These are phyloP conservation scores for Solanum ahanhuiri DNA, from an alignment of 257 asterid species.

Conservation along the genomic window DNA sequence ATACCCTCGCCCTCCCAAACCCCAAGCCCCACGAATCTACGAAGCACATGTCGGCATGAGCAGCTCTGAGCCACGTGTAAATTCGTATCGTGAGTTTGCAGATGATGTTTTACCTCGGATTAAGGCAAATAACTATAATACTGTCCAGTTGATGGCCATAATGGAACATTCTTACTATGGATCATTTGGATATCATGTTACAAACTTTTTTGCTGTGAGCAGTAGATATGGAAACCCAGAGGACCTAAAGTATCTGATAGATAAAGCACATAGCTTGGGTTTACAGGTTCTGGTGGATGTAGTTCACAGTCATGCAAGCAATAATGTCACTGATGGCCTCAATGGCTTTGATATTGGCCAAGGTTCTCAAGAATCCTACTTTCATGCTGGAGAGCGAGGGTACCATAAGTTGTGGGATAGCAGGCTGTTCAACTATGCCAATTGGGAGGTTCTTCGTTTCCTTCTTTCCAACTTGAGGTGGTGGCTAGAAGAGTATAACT, in stretches of 20 bases:
- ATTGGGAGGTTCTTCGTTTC: slow-evolving; percentile 98
- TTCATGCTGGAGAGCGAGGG: slow-evolving; percentile 79
- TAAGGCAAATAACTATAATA: slow-evolving; percentile 69
- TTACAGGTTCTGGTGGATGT: slow-evolving; percentile 81
- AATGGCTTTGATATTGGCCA: slow-evolving; percentile 92
- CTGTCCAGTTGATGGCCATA: slow-evolving; percentile 94
- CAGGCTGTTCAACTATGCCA: slow-evolving; percentile 76
- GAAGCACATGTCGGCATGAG: slow-evolving; percentile 99
- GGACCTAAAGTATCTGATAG: slow-evolving; percentile 89
- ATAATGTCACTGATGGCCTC: slow-evolving; percentile 74
- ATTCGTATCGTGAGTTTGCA: slow-evolving; percentile 80
- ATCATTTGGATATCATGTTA: slow-evolving; percentile 90
- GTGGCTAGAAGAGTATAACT: slow-evolving; percentile 90
- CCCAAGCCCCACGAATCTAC: slow-evolving; percentile 72
- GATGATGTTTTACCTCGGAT: slow-evolving; percentile 84
- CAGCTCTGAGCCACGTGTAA: slow-evolving; percentile 66
- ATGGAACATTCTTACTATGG: slow-evolving; percentile 98
- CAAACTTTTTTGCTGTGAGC: slow-evolving; percentile 91
- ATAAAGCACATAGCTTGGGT: slow-evolving; percentile 92
- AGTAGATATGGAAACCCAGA: slow-evolving; percentile 94
- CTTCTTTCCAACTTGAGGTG: slow-evolving; percentile 91
- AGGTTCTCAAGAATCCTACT: slow-evolving; percentile 87
- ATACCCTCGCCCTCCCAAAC: slow-evolving; percentile 75
- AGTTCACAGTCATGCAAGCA: slow-evolving; percentile 96
- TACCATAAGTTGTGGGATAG: slow-evolving; percentile 93